Percentiles rank a stretch among this genome's conserved stretches.
phyloP scores from a whole-genome alignment of 805 yeast genomes.

The Nakazawaea ishiwadae region DNA sequence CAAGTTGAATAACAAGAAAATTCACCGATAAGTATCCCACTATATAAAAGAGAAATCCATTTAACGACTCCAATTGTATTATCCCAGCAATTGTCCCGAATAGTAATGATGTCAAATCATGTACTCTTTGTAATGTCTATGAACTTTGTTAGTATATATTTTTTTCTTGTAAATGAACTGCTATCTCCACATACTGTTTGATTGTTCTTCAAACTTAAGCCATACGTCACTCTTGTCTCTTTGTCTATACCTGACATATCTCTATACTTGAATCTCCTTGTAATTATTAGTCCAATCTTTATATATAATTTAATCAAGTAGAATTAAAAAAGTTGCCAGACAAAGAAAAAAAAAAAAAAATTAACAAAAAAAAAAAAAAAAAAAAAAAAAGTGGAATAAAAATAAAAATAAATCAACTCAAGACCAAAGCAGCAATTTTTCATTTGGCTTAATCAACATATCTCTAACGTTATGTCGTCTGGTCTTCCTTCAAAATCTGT shows the following conservation, averaged over 20 bases:
- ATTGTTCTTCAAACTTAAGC: conserved; percentile 5
- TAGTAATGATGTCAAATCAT: conserved; percentile 44
- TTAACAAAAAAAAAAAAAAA: too few species aligned
- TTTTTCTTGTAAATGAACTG: conserved; percentile 17
- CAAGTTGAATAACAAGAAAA: conserved; percentile 25
- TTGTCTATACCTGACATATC: conserved; percentile 8
- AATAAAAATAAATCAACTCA: too few species aligned
- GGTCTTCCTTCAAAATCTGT: too few species aligned
- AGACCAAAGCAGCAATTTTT: too few species aligned
- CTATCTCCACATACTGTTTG: conserved; percentile 10
- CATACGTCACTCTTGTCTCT: conserved; percentile 9
- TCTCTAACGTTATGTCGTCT: neutral
- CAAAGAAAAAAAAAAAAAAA: too few species aligned
- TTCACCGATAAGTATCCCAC: conserved; percentile 30
- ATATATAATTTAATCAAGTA: too few species aligned
- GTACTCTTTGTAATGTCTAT: conserved; percentile 21
- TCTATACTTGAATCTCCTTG: neutral
- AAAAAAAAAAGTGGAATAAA: too few species aligned
- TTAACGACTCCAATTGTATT: conserved; percentile 41
- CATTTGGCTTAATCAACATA: too few species aligned
- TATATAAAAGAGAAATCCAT: conserved; percentile 43
- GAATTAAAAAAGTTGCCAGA: too few species aligned
- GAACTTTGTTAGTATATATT: neutral
- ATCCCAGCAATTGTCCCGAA: conserved; percentile 55
- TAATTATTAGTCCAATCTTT: too few species aligned